Evolutionary conservation across 2,329 filamentous ascomycete species (phyloP), one percentile per base, ranked within the genome.

Genomic region (Xylaria digitata): DNA sequence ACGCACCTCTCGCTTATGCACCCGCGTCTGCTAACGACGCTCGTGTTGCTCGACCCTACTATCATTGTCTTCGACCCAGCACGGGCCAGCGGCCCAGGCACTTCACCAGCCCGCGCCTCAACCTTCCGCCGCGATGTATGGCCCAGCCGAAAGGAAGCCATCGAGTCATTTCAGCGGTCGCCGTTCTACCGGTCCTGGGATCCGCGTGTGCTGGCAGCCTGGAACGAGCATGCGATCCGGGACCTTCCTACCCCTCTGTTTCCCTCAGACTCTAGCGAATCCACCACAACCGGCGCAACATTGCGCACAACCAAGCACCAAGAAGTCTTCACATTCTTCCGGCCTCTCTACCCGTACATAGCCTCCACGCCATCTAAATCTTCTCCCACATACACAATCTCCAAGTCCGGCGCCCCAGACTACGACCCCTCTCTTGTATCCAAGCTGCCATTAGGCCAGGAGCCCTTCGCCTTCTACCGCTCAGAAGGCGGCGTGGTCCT

Each of bases 111-210:
- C 3, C 80, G 84, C 62, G 82, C 88, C 26, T 96, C 93, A 40
- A 86, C 90, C 9, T 84, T 85, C 70, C 89, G 95, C 15, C 89
- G 93, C 49, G 94, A 97, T 72, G 75, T 86, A 63, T 98, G 95
- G 96, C 91, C 93, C 0, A 93, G 91, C 0, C 87, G 91, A 9
- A 81, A 83, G 55, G 90, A 84, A 1, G 95, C 95, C 21, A 85
- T 84, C 60, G 85, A 85, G 13, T 81, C 87, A 11, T 94, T 97
- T 80, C 80, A 81, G 58, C 86, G 86, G 61, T 91, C 85, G 74
- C 86, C 87, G 49, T 97, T 97, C 81, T 97, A 97, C 80, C 84
- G 89, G 70, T 73, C 85, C 11, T 98, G 95, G 95, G 93, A 98
- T 74, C 83, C 86, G 1, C 86, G 94, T 52, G 94, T 94, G 0